Percentiles rank a stretch among this genome's conserved stretches.
phyloP scores from a whole-genome alignment of 345 rosid genomes.

The Turnera subulata region DNA sequence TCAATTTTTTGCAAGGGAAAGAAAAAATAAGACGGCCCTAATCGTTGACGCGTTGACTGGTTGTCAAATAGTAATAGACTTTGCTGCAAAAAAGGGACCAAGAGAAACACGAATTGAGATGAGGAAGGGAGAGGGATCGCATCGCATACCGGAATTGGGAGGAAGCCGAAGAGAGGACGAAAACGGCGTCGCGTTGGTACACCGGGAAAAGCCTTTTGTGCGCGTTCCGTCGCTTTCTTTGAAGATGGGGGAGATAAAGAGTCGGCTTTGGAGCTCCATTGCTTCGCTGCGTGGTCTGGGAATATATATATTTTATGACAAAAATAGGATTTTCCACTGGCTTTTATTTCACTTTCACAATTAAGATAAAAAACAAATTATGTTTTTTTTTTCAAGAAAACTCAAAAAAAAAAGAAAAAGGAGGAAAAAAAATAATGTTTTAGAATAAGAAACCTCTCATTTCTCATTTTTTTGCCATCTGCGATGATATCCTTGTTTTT shows the following conservation, averaged over 20 bases:
- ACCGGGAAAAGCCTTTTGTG: background rate
- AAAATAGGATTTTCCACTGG: too few relatives aligned
- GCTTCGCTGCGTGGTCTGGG: slow-evolving; percentile 12
- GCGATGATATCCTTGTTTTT: too few relatives aligned
- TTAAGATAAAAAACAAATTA: too few relatives aligned
- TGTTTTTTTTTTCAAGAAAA: too few relatives aligned
- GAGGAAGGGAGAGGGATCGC: background rate
- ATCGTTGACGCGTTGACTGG: background rate
- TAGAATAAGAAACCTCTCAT: too few relatives aligned
- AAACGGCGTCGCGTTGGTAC: slow-evolving; percentile 8
- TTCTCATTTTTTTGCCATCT: too few relatives aligned
- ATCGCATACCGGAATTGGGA: background rate
- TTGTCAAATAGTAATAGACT: background rate
- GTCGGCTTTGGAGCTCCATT: slow-evolving; percentile 21
- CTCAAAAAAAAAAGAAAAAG: too few relatives aligned
- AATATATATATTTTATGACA: background rate
- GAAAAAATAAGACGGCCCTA: background rate
- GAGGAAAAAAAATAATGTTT: too few relatives aligned
- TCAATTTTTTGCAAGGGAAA: background rate
- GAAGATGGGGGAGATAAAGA: slow-evolving; percentile 6
- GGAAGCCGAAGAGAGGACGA: background rate
- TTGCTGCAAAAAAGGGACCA: too few relatives aligned
- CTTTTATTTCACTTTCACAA: too few relatives aligned
- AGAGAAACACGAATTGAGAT: background rate
- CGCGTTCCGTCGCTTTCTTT: background rate